These are phyloP conservation scores for Euphrasia confusa DNA, from an alignment of 257 asterid species.

Conservation along the genomic window DNA sequence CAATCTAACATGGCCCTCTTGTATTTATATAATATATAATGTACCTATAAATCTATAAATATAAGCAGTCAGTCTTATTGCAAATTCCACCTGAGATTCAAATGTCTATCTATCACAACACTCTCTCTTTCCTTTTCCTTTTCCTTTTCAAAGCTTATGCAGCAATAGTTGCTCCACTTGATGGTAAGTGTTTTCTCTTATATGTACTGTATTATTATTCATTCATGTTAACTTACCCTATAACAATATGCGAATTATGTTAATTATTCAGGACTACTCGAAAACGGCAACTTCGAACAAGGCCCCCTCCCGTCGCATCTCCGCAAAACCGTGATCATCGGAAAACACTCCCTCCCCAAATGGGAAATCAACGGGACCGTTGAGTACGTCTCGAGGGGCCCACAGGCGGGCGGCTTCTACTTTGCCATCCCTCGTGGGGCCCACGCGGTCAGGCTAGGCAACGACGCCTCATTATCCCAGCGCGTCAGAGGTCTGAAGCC, in stretches of 20 bases:
- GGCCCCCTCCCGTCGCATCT: slow-evolving; percentile 55
- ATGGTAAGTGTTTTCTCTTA: slow-evolving; percentile 31
- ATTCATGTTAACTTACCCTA: not conserved
- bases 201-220: too few species aligned
- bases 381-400: slow-evolving; percentile 70
- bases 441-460: slow-evolving; percentile 70
- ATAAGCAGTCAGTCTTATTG: not conserved
- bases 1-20: slow-evolving; percentile 31
- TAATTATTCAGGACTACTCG: slow-evolving; percentile 36
- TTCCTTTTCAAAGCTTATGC: slow-evolving; percentile 38
- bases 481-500: slow-evolving; percentile 36
- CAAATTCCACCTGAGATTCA: not conserved
- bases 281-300: slow-evolving; percentile 64
- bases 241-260: too few species aligned
- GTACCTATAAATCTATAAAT: not conserved
- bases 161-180: slow-evolving; percentile 35
- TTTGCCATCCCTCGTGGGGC: slow-evolving; percentile 59
- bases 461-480: slow-evolving; percentile 65
- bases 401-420: slow-evolving; percentile 71
- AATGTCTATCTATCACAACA: slow-evolving; percentile 40
- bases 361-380: slow-evolving; percentile 67
- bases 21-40: not conserved
- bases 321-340: slow-evolving; percentile 51
- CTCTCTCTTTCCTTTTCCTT: slow-evolving; percentile 30
- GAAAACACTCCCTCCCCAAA: slow-evolving; percentile 62